A percentile compares a stretch with the other conserved stretches of the same genome.
Evolutionary conservation across 495 filamentous ascomycete species (phyloP).

Genomic region (Aspergillus heteromorphus): DNA sequence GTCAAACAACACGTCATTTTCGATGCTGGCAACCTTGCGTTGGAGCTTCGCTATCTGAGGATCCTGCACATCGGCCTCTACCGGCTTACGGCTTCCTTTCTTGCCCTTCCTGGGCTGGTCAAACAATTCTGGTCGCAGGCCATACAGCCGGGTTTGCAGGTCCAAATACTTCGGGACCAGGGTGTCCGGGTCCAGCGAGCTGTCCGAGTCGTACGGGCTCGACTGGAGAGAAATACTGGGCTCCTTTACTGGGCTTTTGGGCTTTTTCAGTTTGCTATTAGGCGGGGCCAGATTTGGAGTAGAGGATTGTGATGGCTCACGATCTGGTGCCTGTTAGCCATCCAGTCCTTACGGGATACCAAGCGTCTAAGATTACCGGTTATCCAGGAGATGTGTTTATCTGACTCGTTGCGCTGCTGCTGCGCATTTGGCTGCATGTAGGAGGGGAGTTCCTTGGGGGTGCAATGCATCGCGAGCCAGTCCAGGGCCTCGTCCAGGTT

Average conservation of each 20-base stretch:
- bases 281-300: constrained; percentile 22
- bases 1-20: constrained; percentile 85
- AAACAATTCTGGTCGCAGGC: constrained; percentile 60
- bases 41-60: constrained; percentile 57
- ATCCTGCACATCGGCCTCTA: constrained; percentile 23
- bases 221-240: constrained; percentile 10
- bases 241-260: constrained; percentile 24
- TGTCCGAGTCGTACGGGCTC: constrained; percentile 43
- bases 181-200: constrained; percentile 62
- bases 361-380: constrained; percentile 30
- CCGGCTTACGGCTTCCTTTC: constrained; percentile 24
- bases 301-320: constrained; percentile 29
- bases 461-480: constrained; percentile 73
- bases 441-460: constrained; percentile 61
- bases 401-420: constrained; percentile 28
- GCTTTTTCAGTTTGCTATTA: constrained; percentile 23
- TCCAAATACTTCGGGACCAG: constrained; percentile 71
- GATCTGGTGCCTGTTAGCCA: constrained; percentile 30
- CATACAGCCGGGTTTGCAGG: constrained; percentile 63
- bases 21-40: constrained; percentile 67
- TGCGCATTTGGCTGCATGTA: constrained; percentile 49
- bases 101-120: constrained; percentile 42
- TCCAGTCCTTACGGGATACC: constrained; percentile 12
- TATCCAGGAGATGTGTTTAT: constrained; percentile 40
- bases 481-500: constrained; percentile 82